These are phyloP conservation scores for Penicillium nordicum DNA, from an alignment of 2,329 filamentous ascomycete genomes.

Conservation along the genomic window DNA sequence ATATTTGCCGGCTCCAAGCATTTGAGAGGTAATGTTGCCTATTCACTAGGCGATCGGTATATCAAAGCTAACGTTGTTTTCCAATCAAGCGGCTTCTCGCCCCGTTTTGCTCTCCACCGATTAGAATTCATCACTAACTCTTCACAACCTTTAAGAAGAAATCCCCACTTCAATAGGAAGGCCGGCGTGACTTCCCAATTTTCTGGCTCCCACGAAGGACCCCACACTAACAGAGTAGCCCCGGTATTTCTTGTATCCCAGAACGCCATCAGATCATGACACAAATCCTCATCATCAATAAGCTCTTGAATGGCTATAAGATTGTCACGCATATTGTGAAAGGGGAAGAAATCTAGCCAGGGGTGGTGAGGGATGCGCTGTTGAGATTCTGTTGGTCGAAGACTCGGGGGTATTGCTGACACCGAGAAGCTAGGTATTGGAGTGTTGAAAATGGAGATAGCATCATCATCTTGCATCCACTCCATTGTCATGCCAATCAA, in stretches of 20 bases:
- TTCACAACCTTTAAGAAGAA: slow-evolving; percentile 34
- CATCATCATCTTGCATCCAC: slow-evolving; percentile 15
- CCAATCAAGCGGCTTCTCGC: slow-evolving; percentile 27
- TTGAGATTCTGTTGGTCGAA: slow-evolving; percentile 38
- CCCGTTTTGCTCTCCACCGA: slow-evolving; percentile 33
- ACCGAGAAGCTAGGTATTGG: slow-evolving; percentile 1
- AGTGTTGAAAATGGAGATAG: slow-evolving; percentile 20
- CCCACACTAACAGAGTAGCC: slow-evolving; percentile 37
- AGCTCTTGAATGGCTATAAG: slow-evolving; percentile 29
- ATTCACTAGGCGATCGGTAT: background rate
- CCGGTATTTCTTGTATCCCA: slow-evolving; percentile 19
- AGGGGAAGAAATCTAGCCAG: slow-evolving; percentile 44
- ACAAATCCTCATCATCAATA: slow-evolving; percentile 41
- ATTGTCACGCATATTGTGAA: slow-evolving; percentile 40
- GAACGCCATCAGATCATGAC: slow-evolving; percentile 33
- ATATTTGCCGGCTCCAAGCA: background rate
- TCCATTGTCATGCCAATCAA: slow-evolving; percentile 20
- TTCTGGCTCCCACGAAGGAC: slow-evolving; percentile 30
- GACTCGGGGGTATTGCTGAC: slow-evolving; percentile 19
- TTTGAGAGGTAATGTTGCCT: background rate
- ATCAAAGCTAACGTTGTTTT: background rate
- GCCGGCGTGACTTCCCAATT: slow-evolving; percentile 41
- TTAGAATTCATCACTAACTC: slow-evolving; percentile 36
- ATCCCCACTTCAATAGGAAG: slow-evolving; percentile 38
- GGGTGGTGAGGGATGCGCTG: slow-evolving; percentile 33